Conservation (phyloP, 805 yeast genomes). For the Saturnispora saitoi region DNA sequence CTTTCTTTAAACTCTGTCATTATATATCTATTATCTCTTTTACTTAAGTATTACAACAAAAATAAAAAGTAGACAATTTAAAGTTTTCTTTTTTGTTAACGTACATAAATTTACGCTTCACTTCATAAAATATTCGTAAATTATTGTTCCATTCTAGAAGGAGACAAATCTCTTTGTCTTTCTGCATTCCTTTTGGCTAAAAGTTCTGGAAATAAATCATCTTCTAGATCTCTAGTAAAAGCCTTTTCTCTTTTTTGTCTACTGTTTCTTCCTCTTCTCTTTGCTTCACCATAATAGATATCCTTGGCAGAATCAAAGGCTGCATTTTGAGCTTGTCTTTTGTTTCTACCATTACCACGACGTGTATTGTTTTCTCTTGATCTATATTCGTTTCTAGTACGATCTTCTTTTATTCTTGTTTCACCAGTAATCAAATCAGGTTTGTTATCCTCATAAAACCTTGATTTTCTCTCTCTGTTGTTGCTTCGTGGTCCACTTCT, state of each 20-base stretch:
- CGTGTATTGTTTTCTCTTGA: conserved; percentile 1
- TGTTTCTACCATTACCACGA: neutral
- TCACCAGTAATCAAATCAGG: conserved; percentile 30
- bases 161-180: conserved; percentile 4
- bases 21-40: no score
- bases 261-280: conserved; percentile 9
- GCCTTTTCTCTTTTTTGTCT: conserved; percentile 11
- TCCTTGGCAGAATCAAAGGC: neutral
- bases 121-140: no score
- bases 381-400: neutral
- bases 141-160: conserved; percentile 4
- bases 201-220: conserved; percentile 32
- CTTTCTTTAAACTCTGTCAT: no score
- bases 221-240: conserved; percentile 21
- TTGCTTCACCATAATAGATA: neutral
- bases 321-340: neutral
- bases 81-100: neutral
- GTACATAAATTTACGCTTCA: no score
- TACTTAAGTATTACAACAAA: no score
- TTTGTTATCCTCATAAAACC: conserved; percentile 8
- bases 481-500: conserved; percentile 16
- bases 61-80: neutral
- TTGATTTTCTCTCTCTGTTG: neutral
- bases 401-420: conserved; percentile 12
- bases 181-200: conserved; percentile 17